Base-by-base conservation (phyloP, 2,329 filamentous ascomycete genomes). In the Arthrobotrys megalospora region DNA sequence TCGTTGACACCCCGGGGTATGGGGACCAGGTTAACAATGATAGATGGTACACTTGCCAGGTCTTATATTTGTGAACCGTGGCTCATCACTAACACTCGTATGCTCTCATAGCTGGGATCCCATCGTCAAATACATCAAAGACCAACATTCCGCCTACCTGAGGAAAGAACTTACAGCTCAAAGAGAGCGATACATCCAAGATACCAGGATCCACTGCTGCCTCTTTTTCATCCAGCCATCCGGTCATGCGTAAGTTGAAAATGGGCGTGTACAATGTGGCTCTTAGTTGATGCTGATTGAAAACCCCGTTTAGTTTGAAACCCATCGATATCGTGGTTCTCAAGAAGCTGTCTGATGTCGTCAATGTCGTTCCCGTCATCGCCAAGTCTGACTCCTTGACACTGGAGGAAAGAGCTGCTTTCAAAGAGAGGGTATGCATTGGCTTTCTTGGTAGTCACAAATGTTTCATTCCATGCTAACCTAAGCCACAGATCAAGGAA, bases 61-160 rank as follows among this genome's bases (percentile, higher is more conserved):
- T 14, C 7, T 10, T 28, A 14, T 60, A 41, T 28, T n/a, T 6
- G n/a, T 2, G 10, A n/a, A 21, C 14, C 16, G 19, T 60, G 12
- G 12, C 10, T 28, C n/a, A 3, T 3, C 6, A n/a, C 55, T 43
- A 28, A 60, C 21, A 28, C 50, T 45, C 78, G 80, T 12, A 1
- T 43, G 12, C 14, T 16, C 19, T 50, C n/a, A 38, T 69, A 88
- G 87, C 91, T 99, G 96, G 96, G 96, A 99, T 85, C 96, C 96
- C 80, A 99, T 99, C 85, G 95, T 99, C 89, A 99, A 99, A 89
- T 99, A 99, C 87, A 99, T 99, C 90, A 99, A 99, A 90, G 96
- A 99, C 87, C 96, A 99, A 88, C 96, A 99, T 89, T 97, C 94
- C 66, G 95, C 96, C 83, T 99, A 98, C 88, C 91, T 99, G 82